Conservation (phyloP, 352 stramenopile genomes). For the Phytophthora europaea region DNA sequence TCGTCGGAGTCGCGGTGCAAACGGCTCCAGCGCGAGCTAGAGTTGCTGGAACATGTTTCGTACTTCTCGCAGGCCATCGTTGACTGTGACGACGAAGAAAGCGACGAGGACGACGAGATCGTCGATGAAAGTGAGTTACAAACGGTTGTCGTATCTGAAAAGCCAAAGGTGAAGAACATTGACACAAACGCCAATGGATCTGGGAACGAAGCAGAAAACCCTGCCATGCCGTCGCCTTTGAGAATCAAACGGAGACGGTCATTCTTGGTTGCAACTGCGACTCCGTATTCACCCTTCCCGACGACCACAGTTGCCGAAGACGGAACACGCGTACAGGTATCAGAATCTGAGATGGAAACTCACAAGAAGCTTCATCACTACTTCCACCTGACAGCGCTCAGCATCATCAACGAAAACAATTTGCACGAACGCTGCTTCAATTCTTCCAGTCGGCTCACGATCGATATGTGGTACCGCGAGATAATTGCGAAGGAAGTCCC, state of each 20-base stretch:
- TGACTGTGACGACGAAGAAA: constrained; percentile 74
- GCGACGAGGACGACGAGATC: constrained; percentile 72
- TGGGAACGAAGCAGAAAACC: constrained; percentile 1
- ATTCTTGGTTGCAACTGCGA: constrained; percentile 30
- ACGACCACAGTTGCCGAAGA: constrained; percentile 43
- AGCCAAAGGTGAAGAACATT: constrained; percentile 7
- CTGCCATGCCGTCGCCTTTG: constrained; percentile 26
- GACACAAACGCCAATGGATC: neutral
- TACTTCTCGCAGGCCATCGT: constrained; percentile 79
- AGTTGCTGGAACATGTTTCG: constrained; percentile 81
- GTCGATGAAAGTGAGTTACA: constrained; percentile 34
- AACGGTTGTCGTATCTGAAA: constrained; percentile 12
- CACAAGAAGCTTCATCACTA: constrained; percentile 90
- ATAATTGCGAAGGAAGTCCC: constrained; percentile 73
- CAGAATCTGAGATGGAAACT: constrained; percentile 70
- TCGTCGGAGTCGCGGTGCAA: constrained; percentile 73
- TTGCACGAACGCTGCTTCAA: constrained; percentile 82
- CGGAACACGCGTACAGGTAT: constrained; percentile 47
- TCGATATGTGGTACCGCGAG: constrained; percentile 89
- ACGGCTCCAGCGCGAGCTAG: constrained; percentile 76
- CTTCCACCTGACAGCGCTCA: constrained; percentile 88
- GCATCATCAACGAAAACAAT: constrained; percentile 90
- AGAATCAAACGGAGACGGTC: constrained; percentile 34
- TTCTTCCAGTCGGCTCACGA: constrained; percentile 85
- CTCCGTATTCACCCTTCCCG: constrained; percentile 51